These are phyloP conservation scores for Chlamydomonas schloesseri DNA, from an alignment of 139 green algal genomes.

Conservation along the genomic window DNA sequence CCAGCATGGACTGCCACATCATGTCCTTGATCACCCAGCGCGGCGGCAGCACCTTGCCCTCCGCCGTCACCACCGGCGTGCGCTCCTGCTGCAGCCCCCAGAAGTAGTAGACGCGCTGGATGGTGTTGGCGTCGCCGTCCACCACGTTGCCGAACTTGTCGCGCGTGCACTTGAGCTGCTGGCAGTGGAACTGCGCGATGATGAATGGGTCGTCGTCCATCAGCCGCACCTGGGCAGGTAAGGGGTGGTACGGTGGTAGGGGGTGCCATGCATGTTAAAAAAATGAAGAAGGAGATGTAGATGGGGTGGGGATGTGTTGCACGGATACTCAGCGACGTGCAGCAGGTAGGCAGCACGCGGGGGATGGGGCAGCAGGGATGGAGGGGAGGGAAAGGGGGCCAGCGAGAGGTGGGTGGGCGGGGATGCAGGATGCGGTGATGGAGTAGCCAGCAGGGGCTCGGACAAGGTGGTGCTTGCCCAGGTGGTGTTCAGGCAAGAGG, in stretches of 20 bases:
- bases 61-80: constrained; percentile 71
- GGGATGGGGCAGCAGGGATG: too few species aligned
- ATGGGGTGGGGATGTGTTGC: too few species aligned
- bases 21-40: constrained; percentile 92
- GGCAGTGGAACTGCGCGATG: constrained; percentile 84
- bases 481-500: too few species aligned
- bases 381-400: too few species aligned
- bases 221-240: constrained; percentile 19
- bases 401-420: too few species aligned
- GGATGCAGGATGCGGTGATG: too few species aligned
- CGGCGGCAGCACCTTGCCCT: constrained; percentile 82
- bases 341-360: too few species aligned
- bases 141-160: constrained; percentile 95
- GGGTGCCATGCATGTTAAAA: too few species aligned
- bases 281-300: not conserved
- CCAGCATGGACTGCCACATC: constrained; percentile 81
- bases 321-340: too few species aligned
- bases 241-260: too few species aligned
- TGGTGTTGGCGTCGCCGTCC: constrained; percentile 76
- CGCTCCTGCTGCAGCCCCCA: constrained; percentile 86
- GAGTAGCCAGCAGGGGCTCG: too few species aligned
- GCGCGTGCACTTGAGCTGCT: constrained; percentile 92
- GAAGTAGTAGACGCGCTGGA: constrained; percentile 51
- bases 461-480: too few species aligned
- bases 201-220: constrained; percentile 90